Conservation (phyloP, 2,329 filamentous ascomycete genomes). For the Arthrobotrys sphaeroides region DNA sequence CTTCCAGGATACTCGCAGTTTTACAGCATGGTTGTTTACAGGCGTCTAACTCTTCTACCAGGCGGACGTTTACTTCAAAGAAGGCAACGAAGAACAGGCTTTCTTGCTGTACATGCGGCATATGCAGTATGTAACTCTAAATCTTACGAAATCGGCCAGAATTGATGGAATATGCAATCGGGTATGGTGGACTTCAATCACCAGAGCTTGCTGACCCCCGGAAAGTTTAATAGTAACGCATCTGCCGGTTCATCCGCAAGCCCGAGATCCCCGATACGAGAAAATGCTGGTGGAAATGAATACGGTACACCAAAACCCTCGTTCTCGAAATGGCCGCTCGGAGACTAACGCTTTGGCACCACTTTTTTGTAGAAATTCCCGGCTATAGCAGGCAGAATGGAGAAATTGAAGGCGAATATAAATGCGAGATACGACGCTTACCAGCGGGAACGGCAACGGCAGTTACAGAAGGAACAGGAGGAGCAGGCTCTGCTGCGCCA, state of each 20-base stretch:
- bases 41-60: slow-evolving; percentile 60
- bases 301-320: slow-evolving; percentile 16
- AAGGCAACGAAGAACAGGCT: slow-evolving; percentile 85
- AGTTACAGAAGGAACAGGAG: slow-evolving; percentile 40
- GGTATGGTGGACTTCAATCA: not conserved
- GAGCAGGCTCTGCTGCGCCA: slow-evolving; percentile 72
- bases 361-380: slow-evolving; percentile 38
- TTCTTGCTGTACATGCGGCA: slow-evolving; percentile 93
- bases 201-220: not conserved
- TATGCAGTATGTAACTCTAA: slow-evolving; percentile 63
- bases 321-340: not conserved
- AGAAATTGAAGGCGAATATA: slow-evolving; percentile 81
- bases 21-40: not conserved
- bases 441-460: slow-evolving; percentile 29
- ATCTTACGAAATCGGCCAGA: not conserved
- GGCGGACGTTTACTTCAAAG: slow-evolving; percentile 84
- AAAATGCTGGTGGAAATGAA: slow-evolving; percentile 62
- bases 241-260: slow-evolving; percentile 79
- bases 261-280: slow-evolving; percentile 71
- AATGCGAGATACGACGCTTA: slow-evolving; percentile 61
- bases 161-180: too few species aligned
- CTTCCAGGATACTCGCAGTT: not conserved
- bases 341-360: not conserved
- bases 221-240: slow-evolving; percentile 77
- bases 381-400: slow-evolving; percentile 64